Conservation (phyloP, 495 filamentous ascomycete genomes). For the Penicillium paradoxum region DNA sequence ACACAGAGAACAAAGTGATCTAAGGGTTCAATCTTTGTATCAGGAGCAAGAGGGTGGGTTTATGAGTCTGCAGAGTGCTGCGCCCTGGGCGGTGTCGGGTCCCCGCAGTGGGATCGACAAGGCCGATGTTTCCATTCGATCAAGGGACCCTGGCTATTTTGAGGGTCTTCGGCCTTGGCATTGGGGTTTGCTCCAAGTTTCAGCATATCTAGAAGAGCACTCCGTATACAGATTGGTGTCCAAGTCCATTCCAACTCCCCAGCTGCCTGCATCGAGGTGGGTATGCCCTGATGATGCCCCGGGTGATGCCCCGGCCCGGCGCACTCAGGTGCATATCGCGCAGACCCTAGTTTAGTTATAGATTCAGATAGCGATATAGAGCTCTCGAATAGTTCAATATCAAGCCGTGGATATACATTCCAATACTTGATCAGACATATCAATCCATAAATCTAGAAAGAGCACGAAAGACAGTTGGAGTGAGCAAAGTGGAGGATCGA, state of each 20-base stretch:
- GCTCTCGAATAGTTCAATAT: neutral
- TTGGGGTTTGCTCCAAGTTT: neutral
- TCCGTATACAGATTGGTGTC: neutral
- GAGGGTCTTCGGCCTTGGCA: neutral
- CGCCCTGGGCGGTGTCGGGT: conserved; percentile 21
- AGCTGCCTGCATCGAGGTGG: conserved; percentile 12
- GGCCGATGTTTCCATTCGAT: neutral
- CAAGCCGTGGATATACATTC: too few species aligned
- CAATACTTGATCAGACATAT: neutral
- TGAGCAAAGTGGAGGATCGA: conserved; percentile 13
- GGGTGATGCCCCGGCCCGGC: conserved; percentile 5
- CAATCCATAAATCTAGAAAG: neutral
- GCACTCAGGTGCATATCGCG: neutral
- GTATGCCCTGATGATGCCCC: conserved; percentile 1
- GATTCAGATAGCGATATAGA: neutral
- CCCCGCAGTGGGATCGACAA: conserved; percentile 23
- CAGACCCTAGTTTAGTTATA: conserved; percentile 1
- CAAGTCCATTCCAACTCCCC: neutral
- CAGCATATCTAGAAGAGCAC: neutral
- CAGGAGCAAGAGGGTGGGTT: neutral
- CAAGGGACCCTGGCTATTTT: neutral
- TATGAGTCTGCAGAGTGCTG: neutral
- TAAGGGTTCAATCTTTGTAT: neutral
- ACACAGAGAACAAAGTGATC: neutral
- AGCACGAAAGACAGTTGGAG: neutral